Base-by-base conservation (phyloP, 2,329 filamentous ascomycete genomes). In the Exophiala bonariae region DNA sequence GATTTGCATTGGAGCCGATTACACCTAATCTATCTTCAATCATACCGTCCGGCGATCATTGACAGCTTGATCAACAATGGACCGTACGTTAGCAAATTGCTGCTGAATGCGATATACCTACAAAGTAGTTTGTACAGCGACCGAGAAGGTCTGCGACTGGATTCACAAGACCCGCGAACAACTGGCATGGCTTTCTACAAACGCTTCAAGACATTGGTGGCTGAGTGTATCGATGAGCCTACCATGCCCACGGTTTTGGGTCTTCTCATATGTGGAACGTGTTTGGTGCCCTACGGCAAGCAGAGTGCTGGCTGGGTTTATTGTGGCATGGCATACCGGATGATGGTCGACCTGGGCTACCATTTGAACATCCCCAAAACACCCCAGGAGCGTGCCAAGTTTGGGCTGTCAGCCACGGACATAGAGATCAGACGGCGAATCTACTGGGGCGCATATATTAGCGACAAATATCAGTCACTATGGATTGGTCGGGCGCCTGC, bases 91-190 rank as follows among this genome's bases (percentile, higher is more conserved):
- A 69, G 64, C 2, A 59, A 63, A 28, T 64, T 73, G 13, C 56
- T 72, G 3, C 48, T 72, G 8, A 69, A 70, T 44, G 65, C 69
- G 4, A 71, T 73, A 8, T 73, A 69, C 54, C 70, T 65, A 36
- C 67, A 65, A 8, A 67, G 65, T 2, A 63, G 62, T 4, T 62
- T 70, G 1, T 71, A 69, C 36, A 72, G 68, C 44, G 64, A 71
- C 45, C 61, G 67, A 1, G 50, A 60, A 1, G 64, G 63, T 13
- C 59, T 71, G 5, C 63, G 64, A 3, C 54, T 62, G 14, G 62
- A 66, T 26, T 64, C 66, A 0, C 52, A 58, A 0, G 66, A 69
- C 36, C 61, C 66, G 0, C 59, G 65, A 33, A 67, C 63, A 22
- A 61, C 65, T 1, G 69, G 69, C 3, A 54, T 57, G 20, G 59